These are phyloP conservation scores for Gossypium lobatum DNA, from an alignment of 441 rosid species.

Conservation along the genomic window DNA sequence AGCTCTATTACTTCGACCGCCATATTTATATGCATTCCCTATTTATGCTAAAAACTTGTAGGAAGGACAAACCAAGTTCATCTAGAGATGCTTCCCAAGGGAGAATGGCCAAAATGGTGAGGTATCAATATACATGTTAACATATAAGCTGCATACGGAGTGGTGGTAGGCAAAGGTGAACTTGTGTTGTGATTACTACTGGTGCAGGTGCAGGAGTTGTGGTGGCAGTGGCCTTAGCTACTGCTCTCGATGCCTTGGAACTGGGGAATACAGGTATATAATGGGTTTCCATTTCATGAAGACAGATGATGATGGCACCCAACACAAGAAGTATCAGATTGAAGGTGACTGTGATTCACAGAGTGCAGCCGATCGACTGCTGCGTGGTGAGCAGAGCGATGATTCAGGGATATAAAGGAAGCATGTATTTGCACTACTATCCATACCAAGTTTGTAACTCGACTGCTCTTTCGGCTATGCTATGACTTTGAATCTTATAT, in stretches of 20 bases:
- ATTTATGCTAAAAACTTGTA: slow-evolving; percentile 9
- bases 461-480: background rate
- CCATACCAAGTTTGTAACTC: too few species aligned
- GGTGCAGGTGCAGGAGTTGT: slow-evolving; percentile 62
- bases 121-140: background rate
- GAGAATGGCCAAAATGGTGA: slow-evolving; percentile 91
- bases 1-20: background rate
- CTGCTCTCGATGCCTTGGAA: slow-evolving; percentile 71
- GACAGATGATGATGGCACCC: slow-evolving; percentile 21
- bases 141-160: background rate
- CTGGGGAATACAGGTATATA: slow-evolving; percentile 58
- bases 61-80: slow-evolving; percentile 60
- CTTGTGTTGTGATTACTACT: background rate
- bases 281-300: slow-evolving; percentile 71
- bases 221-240: slow-evolving; percentile 72
- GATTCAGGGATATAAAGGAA: background rate
- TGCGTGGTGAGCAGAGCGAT: background rate
- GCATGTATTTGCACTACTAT: background rate
- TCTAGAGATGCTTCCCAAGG: slow-evolving; percentile 60
- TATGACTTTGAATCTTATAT: too few species aligned
- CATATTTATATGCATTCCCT: background rate
- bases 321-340: background rate
- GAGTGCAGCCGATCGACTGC: slow-evolving; percentile 15
- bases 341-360: background rate
- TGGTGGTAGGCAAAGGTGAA: background rate